These are phyloP conservation scores for Sclerotinia subarctica DNA, from an alignment of 2,329 filamentous ascomycete species.

Conservation along the genomic window DNA sequence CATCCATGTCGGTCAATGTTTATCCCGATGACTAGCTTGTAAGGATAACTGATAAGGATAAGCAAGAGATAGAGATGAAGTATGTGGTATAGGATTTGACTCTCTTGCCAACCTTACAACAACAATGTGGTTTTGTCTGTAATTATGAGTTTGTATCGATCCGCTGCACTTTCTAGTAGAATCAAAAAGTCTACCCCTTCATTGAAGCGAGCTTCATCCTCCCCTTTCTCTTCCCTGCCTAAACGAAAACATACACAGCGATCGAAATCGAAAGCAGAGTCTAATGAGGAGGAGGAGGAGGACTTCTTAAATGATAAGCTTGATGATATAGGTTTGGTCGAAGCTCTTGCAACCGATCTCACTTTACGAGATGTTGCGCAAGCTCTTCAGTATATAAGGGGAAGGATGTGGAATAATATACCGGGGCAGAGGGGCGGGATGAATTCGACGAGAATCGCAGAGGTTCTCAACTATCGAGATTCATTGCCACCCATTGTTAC, in stretches of 20 bases:
- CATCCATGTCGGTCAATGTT: neutral
- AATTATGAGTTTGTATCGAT: constrained; percentile 36
- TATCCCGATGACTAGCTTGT: neutral
- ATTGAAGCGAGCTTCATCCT: constrained; percentile 33
- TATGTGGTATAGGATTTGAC: constrained; percentile 22
- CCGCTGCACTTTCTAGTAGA: constrained; percentile 36
- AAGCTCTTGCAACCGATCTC: constrained; percentile 53
- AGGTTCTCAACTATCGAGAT: constrained; percentile 59
- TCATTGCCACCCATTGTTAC: constrained; percentile 63
- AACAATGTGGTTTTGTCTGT: neutral
- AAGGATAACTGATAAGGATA: neutral
- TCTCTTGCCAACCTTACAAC: neutral
- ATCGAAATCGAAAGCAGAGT: constrained; percentile 22
- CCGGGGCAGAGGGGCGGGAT: constrained; percentile 58
- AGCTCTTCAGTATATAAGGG: constrained; percentile 60
- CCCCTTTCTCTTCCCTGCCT: constrained; percentile 34
- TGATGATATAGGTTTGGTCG: constrained; percentile 57
- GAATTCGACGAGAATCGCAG: constrained; percentile 59
- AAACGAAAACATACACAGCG: constrained; percentile 34
- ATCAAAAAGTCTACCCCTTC: constrained; percentile 35
- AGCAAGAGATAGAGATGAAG: neutral
- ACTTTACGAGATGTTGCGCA: constrained; percentile 61
- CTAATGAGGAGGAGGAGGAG: constrained; percentile 36
- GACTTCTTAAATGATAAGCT: constrained; percentile 49
- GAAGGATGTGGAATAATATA: constrained; percentile 61